Percentiles rank a stretch among this genome's conserved stretches.
Conservation (phyloP, 345 rosid genomes). For the Erodium maritimum region DNA sequence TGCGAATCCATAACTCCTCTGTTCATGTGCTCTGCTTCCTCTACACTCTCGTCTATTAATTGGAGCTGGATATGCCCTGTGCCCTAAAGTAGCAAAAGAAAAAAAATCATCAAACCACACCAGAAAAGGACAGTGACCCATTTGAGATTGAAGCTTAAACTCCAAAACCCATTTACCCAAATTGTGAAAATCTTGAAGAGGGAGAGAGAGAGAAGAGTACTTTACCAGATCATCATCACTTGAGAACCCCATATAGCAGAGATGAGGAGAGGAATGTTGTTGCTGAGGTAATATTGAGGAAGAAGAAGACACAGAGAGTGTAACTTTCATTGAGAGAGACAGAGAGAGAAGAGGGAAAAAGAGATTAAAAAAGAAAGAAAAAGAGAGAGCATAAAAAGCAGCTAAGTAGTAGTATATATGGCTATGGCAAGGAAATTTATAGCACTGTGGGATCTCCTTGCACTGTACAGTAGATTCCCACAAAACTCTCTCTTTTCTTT, state of each 20-base stretch:
- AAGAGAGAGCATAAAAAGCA: too few relatives aligned
- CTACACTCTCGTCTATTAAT: slow-evolving; percentile 13
- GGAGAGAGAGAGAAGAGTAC: background rate
- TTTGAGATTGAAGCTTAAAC: too few relatives aligned
- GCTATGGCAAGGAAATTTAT: too few relatives aligned
- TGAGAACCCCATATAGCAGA: background rate
- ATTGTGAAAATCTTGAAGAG: background rate
- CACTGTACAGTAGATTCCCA: too few relatives aligned
- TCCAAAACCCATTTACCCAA: background rate
- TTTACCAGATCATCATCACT: background rate
- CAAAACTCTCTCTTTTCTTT: background rate
- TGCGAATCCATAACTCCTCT: slow-evolving; percentile 20
- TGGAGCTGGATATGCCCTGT: slow-evolving; percentile 12
- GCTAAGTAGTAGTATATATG: too few relatives aligned
- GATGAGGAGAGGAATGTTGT: background rate
- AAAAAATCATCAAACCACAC: too few relatives aligned
- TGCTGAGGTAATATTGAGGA: too few relatives aligned
- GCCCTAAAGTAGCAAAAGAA: background rate
- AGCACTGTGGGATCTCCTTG: background rate
- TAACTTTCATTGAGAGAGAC: background rate
- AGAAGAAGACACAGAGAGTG: background rate
- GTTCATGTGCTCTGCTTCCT: slow-evolving; percentile 10
- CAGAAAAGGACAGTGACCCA: too few relatives aligned
- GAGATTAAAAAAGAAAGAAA: background rate
- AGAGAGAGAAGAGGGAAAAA: background rate